phyloP scores from a whole-genome alignment of 257 asterid species.

The Mentha longifolia region DNA sequence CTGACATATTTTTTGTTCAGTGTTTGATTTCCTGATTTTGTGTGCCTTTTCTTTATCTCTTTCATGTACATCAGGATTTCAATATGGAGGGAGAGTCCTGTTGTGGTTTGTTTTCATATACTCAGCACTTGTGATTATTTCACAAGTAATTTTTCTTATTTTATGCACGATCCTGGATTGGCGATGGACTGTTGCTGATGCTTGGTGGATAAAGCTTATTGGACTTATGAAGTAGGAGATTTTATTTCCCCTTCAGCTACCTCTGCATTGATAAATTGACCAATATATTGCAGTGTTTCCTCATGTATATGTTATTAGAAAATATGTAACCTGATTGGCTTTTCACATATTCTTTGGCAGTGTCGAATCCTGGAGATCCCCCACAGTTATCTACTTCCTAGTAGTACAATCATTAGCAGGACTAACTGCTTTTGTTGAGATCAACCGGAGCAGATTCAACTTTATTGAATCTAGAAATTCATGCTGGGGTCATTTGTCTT shows the following conservation, averaged over 20 bases:
- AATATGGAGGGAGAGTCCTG: constrained; percentile 58
- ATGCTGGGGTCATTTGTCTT: constrained; percentile 67
- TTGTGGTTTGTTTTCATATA: constrained; percentile 69
- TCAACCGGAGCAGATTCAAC: constrained; percentile 58
- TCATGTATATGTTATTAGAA: constrained; percentile 14
- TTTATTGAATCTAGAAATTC: constrained; percentile 58
- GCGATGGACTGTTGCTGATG: constrained; percentile 52
- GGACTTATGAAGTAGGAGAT: constrained; percentile 79
- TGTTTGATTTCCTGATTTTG: constrained; percentile 22
- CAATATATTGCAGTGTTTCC: constrained; percentile 15
- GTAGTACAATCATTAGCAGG: constrained; percentile 61
- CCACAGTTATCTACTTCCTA: constrained; percentile 66
- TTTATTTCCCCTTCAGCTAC: constrained; percentile 20
- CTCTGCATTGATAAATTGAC: constrained; percentile 8
- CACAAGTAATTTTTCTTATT: constrained; percentile 66
- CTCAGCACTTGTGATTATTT: constrained; percentile 58
- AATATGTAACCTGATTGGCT: constrained; percentile 22
- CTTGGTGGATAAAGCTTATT: constrained; percentile 80
- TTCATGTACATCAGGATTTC: constrained; percentile 57
- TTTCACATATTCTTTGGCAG: constrained; percentile 58
- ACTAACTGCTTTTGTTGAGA: constrained; percentile 64
- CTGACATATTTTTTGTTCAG: neutral
- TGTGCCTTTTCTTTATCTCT: constrained; percentile 11
- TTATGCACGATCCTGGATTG: constrained; percentile 56
- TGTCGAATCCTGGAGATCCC: constrained; percentile 72